Conservation (phyloP, 257 asterid genomes). For the Solanum dulcamara region DNA sequence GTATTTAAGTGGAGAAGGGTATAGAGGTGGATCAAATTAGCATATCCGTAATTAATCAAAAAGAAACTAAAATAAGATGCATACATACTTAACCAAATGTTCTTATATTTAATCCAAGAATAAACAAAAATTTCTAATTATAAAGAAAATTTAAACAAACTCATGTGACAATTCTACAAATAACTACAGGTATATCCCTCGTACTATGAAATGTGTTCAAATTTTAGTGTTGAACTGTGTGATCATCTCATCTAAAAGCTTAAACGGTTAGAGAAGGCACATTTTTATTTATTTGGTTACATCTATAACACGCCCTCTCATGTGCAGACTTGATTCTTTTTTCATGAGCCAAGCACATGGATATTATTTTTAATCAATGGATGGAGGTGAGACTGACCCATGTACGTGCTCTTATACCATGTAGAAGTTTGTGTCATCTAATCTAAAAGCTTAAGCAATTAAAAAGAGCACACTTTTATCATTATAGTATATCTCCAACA, state of each 20-base stretch:
- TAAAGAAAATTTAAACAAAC: not conserved
- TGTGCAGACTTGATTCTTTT: not conserved
- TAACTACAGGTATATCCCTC: not conserved
- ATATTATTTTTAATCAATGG: not conserved
- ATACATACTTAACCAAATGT: not conserved
- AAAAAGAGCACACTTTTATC: not conserved
- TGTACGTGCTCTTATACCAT: not conserved
- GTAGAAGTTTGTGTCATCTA: not conserved
- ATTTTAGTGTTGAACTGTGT: not conserved
- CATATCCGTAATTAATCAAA: not conserved
- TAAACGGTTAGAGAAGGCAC: not conserved
- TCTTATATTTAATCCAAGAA: not conserved
- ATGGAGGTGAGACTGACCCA: not conserved
- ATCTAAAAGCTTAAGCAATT: not conserved
- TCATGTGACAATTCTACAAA: not conserved
- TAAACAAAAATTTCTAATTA: not conserved
- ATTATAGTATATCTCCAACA: not conserved
- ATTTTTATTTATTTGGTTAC: not conserved
- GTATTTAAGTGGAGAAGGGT: not conserved
- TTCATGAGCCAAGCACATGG: not conserved
- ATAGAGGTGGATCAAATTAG: not conserved
- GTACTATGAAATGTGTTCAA: not conserved
- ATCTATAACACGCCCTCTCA: not conserved
- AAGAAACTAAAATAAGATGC: not conserved
- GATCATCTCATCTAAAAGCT: not conserved